phyloP scores from a whole-genome alignment of 2,329 filamentous ascomycete genomes.

The Trichoderma harzianum region DNA sequence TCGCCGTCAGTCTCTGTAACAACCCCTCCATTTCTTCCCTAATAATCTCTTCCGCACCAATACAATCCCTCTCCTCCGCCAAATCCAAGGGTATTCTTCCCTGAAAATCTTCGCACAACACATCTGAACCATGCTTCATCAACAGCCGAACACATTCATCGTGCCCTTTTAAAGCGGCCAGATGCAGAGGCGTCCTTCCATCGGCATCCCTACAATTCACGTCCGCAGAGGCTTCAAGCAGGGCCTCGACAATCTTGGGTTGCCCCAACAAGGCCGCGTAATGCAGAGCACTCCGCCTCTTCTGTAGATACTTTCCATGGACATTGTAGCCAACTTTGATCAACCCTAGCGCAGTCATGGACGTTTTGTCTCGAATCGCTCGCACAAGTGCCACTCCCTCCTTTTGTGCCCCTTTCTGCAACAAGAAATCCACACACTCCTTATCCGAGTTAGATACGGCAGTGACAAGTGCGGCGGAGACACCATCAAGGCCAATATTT shows the following conservation, averaged over 20 bases:
- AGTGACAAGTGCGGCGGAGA: neutral
- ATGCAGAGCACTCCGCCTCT: neutral
- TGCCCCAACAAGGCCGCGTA: neutral
- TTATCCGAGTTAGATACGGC: neutral
- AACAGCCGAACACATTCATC: neutral
- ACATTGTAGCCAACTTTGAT: constrained; percentile 1
- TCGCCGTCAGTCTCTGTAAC: neutral
- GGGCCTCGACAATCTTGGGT: neutral
- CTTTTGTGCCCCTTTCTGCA: constrained; percentile 5
- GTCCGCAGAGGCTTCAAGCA: neutral
- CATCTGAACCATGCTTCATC: constrained; percentile 3
- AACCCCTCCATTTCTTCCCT: neutral
- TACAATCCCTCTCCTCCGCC: neutral
- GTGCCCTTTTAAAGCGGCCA: neutral
- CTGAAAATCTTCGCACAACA: neutral
- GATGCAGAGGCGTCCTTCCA: constrained; percentile 9
- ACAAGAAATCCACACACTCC: neutral
- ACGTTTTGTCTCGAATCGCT: neutral
- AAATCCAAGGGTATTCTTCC: neutral
- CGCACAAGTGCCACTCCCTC: neutral
- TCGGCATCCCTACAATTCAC: constrained; percentile 2
- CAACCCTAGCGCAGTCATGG: neutral
- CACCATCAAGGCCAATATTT: neutral
- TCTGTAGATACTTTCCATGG: neutral
- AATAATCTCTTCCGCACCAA: neutral